Base-by-base conservation (phyloP, 176 grass and related monocot genomes). In the Eragrostis nindensis region DNA sequence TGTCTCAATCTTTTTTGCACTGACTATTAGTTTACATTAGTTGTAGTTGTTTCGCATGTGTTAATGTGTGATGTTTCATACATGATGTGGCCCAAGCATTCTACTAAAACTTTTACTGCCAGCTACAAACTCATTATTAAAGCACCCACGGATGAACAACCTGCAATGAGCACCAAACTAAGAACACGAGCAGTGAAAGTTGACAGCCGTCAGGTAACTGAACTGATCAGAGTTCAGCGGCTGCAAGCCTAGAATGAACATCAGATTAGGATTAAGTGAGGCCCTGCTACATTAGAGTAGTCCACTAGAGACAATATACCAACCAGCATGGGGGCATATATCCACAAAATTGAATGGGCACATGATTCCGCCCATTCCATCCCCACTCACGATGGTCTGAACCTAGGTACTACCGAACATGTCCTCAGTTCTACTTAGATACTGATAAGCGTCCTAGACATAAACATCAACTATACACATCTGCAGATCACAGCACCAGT, bases 301-400 rank as follows among this genome's bases (percentile, higher is more conserved):
- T 30, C 30, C 18, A 70, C 38, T 43, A 38, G 21, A 40, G 24
- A 83, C 19, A 83, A 87, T 70, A 42, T 82, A 82, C 67, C 85
- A n/a, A 64, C 16, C 38, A 22, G 50, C 14, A 61, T 14, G 67
- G 66, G 66, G 56, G n/a, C 1, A 80, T 73, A 80, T 73, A 89
- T 86, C 10, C 10, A 91, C 80, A 87, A 87, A 91, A 81, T 83
- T 53, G 67, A 45, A 91, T 19, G 68, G 48, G 61, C 50, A 66
- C 57, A 76, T 60, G 44, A n/a, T 62, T 79, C 30, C 38, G 45
- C 86, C 78, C 48, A 74, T 40, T 85, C 81, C 81, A 83, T 83
- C 74, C 67, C 88, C 71, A 80, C 15, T 32, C 54, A 50, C 53
- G 57, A 10, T 49, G 41, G 21, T 49, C 71, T 48, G 27, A 80